Conservation (phyloP, 1,139 yeast species). For the Suhomyces atakaporum region DNA sequence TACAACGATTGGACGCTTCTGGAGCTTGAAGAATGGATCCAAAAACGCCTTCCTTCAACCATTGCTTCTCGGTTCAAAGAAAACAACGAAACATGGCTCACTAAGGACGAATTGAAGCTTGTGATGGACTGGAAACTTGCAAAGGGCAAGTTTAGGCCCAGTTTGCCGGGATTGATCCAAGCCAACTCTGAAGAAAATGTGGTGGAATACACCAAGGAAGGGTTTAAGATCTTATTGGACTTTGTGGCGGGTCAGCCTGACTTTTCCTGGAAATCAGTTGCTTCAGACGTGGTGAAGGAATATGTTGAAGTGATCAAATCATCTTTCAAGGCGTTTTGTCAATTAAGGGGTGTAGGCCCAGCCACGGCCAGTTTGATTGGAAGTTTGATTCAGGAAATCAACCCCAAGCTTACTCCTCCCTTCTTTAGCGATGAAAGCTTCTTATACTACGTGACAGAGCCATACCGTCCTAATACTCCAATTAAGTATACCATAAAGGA, state of each 20-base stretch:
- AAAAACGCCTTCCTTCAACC: constrained; percentile 32
- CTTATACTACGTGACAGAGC: constrained; percentile 35
- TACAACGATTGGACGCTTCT: constrained; percentile 28
- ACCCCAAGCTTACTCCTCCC: constrained; percentile 37
- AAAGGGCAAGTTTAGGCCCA: constrained; percentile 50
- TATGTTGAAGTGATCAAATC: constrained; percentile 24
- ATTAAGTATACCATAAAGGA: constrained; percentile 48
- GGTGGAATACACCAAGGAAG: constrained; percentile 29
- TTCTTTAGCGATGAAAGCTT: constrained; percentile 54
- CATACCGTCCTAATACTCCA: constrained; percentile 30
- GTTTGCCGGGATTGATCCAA: constrained; percentile 42
- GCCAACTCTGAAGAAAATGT: constrained; percentile 37
- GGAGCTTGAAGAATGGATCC: constrained; percentile 45
- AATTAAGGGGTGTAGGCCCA: constrained; percentile 51
- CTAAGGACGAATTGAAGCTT: constrained; percentile 38
- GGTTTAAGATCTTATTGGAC: constrained; percentile 27
- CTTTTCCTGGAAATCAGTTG: constrained; percentile 14
- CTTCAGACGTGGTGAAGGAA: constrained; percentile 4
- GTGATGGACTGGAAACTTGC: constrained; percentile 55
- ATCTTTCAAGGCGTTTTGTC: constrained; percentile 33
- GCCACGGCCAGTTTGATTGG: constrained; percentile 51
- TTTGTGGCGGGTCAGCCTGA: constrained; percentile 10
- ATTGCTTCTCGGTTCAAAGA: constrained; percentile 23
- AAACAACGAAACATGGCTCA: constrained; percentile 29
- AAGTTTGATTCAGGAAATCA: constrained; percentile 31